phyloP scores from a whole-genome alignment of 2,329 filamentous ascomycete genomes.

The Aspergillus phoenicis region DNA sequence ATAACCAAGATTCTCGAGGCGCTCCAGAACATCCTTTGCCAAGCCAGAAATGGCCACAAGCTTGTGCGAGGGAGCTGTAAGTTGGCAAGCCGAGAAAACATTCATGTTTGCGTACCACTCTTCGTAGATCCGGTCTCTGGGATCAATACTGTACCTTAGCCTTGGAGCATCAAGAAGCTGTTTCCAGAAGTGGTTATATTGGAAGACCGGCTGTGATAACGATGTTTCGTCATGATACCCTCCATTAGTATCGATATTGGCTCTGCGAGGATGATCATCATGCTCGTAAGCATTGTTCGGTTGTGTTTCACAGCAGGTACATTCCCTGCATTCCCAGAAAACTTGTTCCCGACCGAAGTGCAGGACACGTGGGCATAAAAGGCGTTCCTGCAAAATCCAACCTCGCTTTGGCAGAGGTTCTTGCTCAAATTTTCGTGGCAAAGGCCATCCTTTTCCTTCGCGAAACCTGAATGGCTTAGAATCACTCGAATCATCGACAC shows the following conservation, averaged over 20 bases:
- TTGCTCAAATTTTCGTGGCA: neutral
- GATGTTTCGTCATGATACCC: neutral
- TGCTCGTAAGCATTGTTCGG: neutral
- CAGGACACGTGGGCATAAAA: neutral
- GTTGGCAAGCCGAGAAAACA: neutral
- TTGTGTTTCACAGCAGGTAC: neutral
- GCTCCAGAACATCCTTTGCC: neutral
- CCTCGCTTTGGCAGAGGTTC: neutral
- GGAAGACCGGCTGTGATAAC: neutral
- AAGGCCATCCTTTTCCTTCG: neutral
- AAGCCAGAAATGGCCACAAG: neutral
- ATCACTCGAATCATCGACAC: neutral
- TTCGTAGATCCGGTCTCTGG: neutral
- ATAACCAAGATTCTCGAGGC: neutral
- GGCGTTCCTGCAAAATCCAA: neutral
- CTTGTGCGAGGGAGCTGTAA: neutral
- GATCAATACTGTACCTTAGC: neutral
- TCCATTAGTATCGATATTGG: neutral
- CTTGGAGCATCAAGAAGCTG: neutral
- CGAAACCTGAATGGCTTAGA: neutral
- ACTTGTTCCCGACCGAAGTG: neutral
- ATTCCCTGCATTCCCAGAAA: neutral
- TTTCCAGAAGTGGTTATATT: neutral
- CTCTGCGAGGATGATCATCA: neutral
- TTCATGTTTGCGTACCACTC: neutral